Evolutionary conservation across 176 grass and related monocot species (phyloP).

Genomic region (Poa annua): DNA sequence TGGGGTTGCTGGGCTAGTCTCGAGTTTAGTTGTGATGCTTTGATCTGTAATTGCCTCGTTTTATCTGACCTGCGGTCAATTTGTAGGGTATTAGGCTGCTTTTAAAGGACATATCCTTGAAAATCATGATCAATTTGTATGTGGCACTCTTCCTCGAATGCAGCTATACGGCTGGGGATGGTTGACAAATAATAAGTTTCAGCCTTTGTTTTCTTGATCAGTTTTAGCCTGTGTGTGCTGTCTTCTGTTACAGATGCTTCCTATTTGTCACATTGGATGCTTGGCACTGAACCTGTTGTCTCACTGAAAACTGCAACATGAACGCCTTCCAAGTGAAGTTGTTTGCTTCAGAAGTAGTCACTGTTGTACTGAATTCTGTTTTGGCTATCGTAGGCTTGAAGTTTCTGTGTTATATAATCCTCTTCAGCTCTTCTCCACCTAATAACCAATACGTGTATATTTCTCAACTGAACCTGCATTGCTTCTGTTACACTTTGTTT

Average conservation of each 20-base stretch:
- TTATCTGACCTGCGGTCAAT: background rate
- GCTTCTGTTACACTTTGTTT: background rate
- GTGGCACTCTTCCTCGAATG: background rate
- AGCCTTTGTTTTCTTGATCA: background rate
- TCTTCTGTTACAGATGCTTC: background rate
- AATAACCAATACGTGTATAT: no score
- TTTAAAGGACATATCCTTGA: background rate
- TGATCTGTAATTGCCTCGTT: background rate
- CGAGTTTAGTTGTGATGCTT: background rate
- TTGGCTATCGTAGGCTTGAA: background rate
- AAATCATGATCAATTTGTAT: background rate
- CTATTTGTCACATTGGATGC: no score
- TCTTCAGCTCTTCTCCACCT: background rate
- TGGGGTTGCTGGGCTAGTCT: background rate
- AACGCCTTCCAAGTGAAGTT: background rate
- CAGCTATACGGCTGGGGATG: no score
- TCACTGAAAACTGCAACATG: background rate
- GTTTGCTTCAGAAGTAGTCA: background rate
- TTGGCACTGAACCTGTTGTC: background rate
- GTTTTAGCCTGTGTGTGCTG: background rate
- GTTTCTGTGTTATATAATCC: background rate
- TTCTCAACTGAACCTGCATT: background rate
- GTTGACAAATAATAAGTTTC: background rate
- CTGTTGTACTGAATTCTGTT: background rate
- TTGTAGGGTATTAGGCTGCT: background rate